Evolutionary conservation across 2,329 filamentous ascomycete genomes (phyloP), one percentile per base, ranked within the genome.

Genomic region (Paecilomyces variotii): DNA sequence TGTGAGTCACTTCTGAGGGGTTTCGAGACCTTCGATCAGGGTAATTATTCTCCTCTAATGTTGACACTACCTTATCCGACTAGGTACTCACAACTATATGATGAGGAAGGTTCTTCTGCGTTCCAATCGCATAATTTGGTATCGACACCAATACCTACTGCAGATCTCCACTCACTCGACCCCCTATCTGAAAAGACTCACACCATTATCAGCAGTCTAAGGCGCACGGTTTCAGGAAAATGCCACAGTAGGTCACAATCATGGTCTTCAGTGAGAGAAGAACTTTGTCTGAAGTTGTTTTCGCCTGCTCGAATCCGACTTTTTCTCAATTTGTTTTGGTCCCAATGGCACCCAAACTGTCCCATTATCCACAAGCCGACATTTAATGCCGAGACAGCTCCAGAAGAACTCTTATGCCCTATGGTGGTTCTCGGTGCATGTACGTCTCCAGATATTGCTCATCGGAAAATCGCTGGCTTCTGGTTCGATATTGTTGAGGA

Each of bases 341-440:
- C 62, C 1, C 52, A 64, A 3, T 71, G 68, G 68, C 68, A 71
- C 34, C 68, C 68, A 3, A 67, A 67, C 53, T 69, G 68, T 34
- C 68, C 67, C 1, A 68, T 70, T 9, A 60, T 70, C 5, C 68
- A 71, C 52, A 65, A 60, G 25, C 67, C 68, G 1, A 63, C 63
- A 0, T 71, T 71, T 26, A 49, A 67, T 51, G 39, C 60, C 0
- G 51, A 60, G 4, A 56, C 56, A 1, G 62, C 64, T 4, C 60
- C 60, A 4, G 7, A 60, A 2, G 55, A 57, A 1, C 55, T 71
- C 24, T 50, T 71, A 10, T 67, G 63, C 39, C 63, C 67, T 0
- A 71, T 70, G 68, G 45, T 65, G 5, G 58, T 68, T 1, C 67
- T 70, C 3, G 68, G 68, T 2, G 68, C 68, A 2, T 69, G 67